These are phyloP conservation scores for Trypanosoma scelopori DNA, from an alignment of 208 protist genomes.

Conservation along the genomic window DNA sequence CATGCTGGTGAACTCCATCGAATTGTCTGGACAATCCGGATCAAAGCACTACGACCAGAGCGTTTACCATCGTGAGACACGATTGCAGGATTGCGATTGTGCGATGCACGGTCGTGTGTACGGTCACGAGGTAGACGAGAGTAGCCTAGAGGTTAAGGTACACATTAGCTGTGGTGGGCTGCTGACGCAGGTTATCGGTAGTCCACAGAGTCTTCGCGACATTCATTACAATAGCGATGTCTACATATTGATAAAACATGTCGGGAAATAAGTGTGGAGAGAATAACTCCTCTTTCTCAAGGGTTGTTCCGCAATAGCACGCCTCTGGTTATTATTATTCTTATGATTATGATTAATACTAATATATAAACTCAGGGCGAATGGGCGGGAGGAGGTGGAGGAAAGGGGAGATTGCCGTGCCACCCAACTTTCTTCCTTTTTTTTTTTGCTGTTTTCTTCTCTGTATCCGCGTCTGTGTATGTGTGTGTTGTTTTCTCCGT, in stretches of 20 bases:
- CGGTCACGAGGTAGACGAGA: conserved; percentile 90
- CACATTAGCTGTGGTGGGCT: conserved; percentile 97
- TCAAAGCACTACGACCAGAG: conserved; percentile 90
- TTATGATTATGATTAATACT: no score
- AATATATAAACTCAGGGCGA: no score
- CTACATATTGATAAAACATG: conserved; percentile 84
- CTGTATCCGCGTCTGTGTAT: conserved; percentile 2
- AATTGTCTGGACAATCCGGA: conserved; percentile 78
- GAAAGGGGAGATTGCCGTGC: background rate
- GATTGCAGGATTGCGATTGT: conserved; percentile 97
- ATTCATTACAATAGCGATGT: conserved; percentile 91
- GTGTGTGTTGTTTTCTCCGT: background rate
- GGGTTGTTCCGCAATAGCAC: conserved; percentile 4
- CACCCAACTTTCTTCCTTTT: background rate
- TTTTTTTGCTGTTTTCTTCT: background rate
- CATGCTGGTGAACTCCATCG: conserved; percentile 92
- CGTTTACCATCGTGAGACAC: conserved; percentile 85
- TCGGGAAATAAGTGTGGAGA: conserved; percentile 45
- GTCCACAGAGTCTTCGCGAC: conserved; percentile 80
- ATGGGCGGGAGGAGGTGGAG: no score
- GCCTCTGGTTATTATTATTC: background rate
- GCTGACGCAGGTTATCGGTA: conserved; percentile 94
- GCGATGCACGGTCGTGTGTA: conserved; percentile 98
- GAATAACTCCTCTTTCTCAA: conserved; percentile 1
- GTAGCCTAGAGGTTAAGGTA: conserved; percentile 82